Evolutionary conservation across 148 eudicot genomes (phyloP), one percentile per base, ranked within the genome.

Genomic region (Persicaria tinctoria): DNA sequence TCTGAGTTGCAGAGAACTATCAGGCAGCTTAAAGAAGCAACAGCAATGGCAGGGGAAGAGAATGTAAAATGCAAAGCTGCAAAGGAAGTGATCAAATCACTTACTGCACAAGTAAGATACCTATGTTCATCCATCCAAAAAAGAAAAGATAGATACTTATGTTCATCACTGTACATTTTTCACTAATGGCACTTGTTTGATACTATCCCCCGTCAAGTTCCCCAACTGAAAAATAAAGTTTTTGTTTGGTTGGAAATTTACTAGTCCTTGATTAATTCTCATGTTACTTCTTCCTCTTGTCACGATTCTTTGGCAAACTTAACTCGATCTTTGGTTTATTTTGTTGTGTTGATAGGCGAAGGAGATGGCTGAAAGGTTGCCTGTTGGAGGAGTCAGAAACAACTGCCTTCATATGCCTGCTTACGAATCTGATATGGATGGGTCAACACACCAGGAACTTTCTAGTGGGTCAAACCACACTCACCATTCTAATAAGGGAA

Each of bases 21-120:
- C 53, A 82, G 79, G 70, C 86, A 87, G 74, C 74, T 91, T 70
- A 85, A 84, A 75, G 97, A 87, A 76, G 90, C 87, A 12, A 83
- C 80, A 57, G 77, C 79, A 74, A 51, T 76, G 48, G 90, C 88
- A n/a, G 83, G 83, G 73, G 86, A 85, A 57, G 90, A 89, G 80
- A 80, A 81, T 66, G 87, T 84, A 41, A 89, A 85, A 83, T 83
- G 86, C 85, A 85, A 82, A 80, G 97, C 88, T 70, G 97, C 91
- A 32, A 85, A 84, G 79, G 90, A 89, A 81, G 89, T 86, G 74
- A 89, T 91, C 74, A 89, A 80, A 76, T 91, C 90, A 18, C 89
- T 89, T 70, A 86, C 86, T 20, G 83, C 64, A 57, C 89, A 91
- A 84, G 97, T 89, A 77, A 85, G 77, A 46, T 54, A 49, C 54